A percentile compares a stretch with the other conserved stretches of the same genome.
Conservation (phyloP, 176 grass and related monocot species). For the Coix lacrymajobi region DNA sequence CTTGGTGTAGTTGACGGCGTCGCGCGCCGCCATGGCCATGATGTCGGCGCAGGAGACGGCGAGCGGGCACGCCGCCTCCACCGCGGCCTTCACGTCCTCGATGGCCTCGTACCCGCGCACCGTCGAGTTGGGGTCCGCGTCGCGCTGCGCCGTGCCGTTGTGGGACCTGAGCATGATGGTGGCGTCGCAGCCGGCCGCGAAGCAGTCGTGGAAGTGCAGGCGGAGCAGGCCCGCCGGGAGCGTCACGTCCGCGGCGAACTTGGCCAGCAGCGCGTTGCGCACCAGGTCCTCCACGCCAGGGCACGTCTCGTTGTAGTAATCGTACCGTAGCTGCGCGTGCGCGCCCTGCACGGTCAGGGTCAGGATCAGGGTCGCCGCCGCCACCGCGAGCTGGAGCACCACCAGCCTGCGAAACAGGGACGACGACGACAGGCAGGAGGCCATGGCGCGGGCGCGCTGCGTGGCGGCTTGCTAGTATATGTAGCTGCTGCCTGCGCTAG, state of each 20-base stretch:
- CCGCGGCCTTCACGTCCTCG: constrained; percentile 48
- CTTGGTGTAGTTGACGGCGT: constrained; percentile 40
- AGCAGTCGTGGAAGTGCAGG: constrained; percentile 71
- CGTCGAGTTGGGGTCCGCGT: constrained; percentile 49
- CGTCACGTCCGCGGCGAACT: constrained; percentile 29
- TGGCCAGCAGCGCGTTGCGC: neutral
- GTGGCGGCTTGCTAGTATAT: no score
- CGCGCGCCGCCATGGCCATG: constrained; percentile 62
- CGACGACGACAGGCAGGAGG: neutral
- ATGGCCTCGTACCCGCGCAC: constrained; percentile 58
- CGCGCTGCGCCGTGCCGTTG: constrained; percentile 45
- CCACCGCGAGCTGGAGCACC: neutral
- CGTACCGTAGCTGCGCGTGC: constrained; percentile 20
- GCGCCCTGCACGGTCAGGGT: neutral
- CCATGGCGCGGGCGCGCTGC: neutral
- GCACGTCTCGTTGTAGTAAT: constrained; percentile 43
- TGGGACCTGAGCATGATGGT: constrained; percentile 47
- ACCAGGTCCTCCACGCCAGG: constrained; percentile 43
- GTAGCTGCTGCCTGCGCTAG: neutral
- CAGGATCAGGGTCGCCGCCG: neutral
- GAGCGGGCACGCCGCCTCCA: constrained; percentile 49
- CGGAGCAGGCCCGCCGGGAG: constrained; percentile 40
- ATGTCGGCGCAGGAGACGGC: constrained; percentile 71
- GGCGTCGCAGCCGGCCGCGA: constrained; percentile 50
- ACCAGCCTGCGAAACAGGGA: neutral